A percentile compares a stretch with the other conserved stretches of the same genome.
These are phyloP conservation scores for Mycena capillaripes DNA, from an alignment of 768 basidiomycete species.

Conservation along the genomic window DNA sequence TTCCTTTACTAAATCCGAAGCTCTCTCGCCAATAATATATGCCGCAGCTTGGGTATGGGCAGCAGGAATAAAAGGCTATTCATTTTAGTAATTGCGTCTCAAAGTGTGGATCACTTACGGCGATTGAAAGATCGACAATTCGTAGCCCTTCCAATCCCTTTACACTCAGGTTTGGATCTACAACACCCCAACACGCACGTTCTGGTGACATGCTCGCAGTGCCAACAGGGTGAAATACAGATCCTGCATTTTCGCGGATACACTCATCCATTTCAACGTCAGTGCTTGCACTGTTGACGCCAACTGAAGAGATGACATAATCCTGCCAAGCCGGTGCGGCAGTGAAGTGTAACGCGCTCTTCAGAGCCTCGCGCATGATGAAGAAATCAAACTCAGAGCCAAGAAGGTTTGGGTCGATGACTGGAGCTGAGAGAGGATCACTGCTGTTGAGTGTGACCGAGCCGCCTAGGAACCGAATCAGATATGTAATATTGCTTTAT, in stretches of 20 bases:
- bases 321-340: not conserved
- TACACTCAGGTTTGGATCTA: constrained; percentile 47
- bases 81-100: not conserved
- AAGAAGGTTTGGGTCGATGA: not conserved
- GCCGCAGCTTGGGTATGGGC: not conserved
- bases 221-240: constrained; percentile 30
- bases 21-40: constrained; percentile 1
- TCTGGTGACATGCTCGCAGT: constrained; percentile 48
- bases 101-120: not conserved
- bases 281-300: not conserved
- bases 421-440: not conserved
- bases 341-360: not conserved
- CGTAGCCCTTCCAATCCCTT: constrained; percentile 38
- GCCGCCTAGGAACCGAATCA: constrained; percentile 2
- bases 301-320: not conserved
- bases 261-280: not conserved
- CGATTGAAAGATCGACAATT: constrained; percentile 53
- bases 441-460: not conserved
- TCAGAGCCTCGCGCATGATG: constrained; percentile 2
- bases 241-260: not conserved
- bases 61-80: not conserved
- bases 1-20: not conserved
- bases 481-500: no score
- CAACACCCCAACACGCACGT: constrained; percentile 45
- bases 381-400: not conserved